Evolutionary conservation across 1,139 yeast genomes (phyloP), one percentile per base, ranked within the genome.

Genomic region (Wickerhamomyces sp.): DNA sequence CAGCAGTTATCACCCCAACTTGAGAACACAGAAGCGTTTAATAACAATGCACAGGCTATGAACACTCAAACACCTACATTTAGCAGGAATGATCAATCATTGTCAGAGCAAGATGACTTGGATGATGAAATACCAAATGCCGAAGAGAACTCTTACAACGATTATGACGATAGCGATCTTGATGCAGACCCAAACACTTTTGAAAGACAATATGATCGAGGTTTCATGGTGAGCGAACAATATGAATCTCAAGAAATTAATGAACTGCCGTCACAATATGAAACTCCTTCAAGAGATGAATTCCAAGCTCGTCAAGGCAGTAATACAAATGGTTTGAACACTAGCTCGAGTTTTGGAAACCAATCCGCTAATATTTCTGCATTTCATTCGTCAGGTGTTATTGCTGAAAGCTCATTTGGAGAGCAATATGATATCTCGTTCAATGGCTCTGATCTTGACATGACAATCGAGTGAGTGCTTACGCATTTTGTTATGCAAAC

Each of bases 51-150:
- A 27, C 29, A n/a, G 17, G 17, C 14, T 24, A 19, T 18, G 22
- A 16, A 36, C 27, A 5, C 30, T 28, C 16, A 38, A 26, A 7
- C 8, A 36, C 12, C 25, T 21, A 29, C n/a, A 38, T 19, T 22
- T 20, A 28, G 12, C 46, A 43, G 13, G 33, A n/a, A n/a, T n/a
- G n/a, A n/a, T n/a, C 36, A 36, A 4, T 46, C 32, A 12, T 5
- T 24, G 3, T 21, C 33, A 2, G 42, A 41, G n/a, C 41, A 37
- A 14, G 51, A 58, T 3, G 74, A 76, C 49, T 56, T 76, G 42
- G 81, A 76, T 53, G 78, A 72, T 5, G 67, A 64, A 6, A 58
- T 76, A 5, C 67, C 74, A 2, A 65, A 72, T 45, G 71, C 67
- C n/a, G 76, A 68, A 29, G 58, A 46, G 7, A 49, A 48, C 22